These are phyloP conservation scores for Camellia sinensis DNA, from an alignment of 148 eudicot genomes.

Conservation along the genomic window DNA sequence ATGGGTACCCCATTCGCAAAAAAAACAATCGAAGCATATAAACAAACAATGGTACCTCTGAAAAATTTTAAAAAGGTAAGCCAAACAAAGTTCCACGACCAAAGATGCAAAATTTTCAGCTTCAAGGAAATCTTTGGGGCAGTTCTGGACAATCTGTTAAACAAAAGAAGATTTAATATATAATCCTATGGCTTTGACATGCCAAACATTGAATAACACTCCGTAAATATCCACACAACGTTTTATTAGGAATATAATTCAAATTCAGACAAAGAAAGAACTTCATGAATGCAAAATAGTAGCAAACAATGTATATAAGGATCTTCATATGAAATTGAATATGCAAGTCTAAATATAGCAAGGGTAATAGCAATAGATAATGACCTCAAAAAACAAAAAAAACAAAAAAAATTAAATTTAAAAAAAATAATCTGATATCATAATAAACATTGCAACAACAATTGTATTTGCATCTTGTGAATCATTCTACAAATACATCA, in stretches of 20 bases:
- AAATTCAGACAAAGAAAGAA: neutral
- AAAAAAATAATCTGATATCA: neutral
- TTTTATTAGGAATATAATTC: neutral
- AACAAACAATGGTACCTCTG: conserved; percentile 41
- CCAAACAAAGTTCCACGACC: conserved; percentile 65
- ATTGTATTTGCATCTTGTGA: neutral
- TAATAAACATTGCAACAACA: neutral
- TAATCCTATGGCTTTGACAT: conserved; percentile 3
- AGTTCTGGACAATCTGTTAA: conserved; percentile 74
- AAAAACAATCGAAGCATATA: neutral
- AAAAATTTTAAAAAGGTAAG: conserved; percentile 51
- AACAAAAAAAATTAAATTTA: neutral
- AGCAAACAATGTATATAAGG: neutral
- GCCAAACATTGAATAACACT: neutral
- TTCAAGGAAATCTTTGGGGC: conserved; percentile 71
- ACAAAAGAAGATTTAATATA: conserved; percentile 15
- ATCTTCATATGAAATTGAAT: neutral
- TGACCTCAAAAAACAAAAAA: neutral
- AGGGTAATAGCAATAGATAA: neutral
- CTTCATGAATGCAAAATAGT: neutral
- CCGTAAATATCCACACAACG: neutral
- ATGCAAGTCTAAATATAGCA: neutral
- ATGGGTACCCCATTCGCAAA: neutral
- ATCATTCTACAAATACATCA: neutral
- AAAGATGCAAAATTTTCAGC: conserved; percentile 48